phyloP scores from a whole-genome alignment of 2,329 filamentous ascomycete genomes.

The Calonectria multiphialidica region DNA sequence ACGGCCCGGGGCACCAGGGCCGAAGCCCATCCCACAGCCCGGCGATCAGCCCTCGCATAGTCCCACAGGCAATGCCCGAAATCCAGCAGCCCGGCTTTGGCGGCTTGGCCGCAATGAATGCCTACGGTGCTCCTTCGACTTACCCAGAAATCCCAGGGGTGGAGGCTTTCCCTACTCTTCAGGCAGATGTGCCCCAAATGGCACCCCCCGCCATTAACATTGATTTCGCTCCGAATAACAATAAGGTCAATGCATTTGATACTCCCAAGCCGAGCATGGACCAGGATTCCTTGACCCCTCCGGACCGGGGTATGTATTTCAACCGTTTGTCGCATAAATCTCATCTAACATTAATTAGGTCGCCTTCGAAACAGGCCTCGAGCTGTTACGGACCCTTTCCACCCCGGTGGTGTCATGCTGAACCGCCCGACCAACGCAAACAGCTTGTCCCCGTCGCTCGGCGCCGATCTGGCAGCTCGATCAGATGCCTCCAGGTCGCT shows the following conservation, averaged over 20 bases:
- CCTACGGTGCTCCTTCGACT: slow-evolving; percentile 50
- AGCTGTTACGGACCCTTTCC: slow-evolving; percentile 72
- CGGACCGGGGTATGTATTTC: slow-evolving; percentile 70
- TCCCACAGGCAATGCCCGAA: slow-evolving; percentile 68
- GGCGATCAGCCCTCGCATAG: slow-evolving; percentile 73
- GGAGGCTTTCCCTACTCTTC: slow-evolving; percentile 67
- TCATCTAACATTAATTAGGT: slow-evolving; percentile 49
- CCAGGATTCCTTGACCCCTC: slow-evolving; percentile 86
- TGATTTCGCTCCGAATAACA: slow-evolving; percentile 85
- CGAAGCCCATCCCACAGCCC: slow-evolving; percentile 84
- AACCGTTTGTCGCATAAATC: slow-evolving; percentile 8
- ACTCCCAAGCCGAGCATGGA: slow-evolving; percentile 74
- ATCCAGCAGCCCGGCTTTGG: slow-evolving; percentile 62
- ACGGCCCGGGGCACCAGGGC: slow-evolving; percentile 75
- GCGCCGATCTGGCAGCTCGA: slow-evolving; percentile 57
- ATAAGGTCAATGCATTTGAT: slow-evolving; percentile 47
- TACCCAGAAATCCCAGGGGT: slow-evolving; percentile 54
- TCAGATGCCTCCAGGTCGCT: slow-evolving; percentile 67
- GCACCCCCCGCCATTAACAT: slow-evolving; percentile 96
- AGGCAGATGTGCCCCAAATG: slow-evolving; percentile 78
- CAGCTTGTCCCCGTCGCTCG: slow-evolving; percentile 64
- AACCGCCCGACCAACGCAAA: slow-evolving; percentile 55
- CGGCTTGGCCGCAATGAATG: slow-evolving; percentile 55
- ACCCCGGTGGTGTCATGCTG: slow-evolving; percentile 57
- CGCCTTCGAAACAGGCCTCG: slow-evolving; percentile 63